Base-by-base conservation (phyloP, 2,329 filamentous ascomycete genomes). In the Rachicladosporium sp. region DNA sequence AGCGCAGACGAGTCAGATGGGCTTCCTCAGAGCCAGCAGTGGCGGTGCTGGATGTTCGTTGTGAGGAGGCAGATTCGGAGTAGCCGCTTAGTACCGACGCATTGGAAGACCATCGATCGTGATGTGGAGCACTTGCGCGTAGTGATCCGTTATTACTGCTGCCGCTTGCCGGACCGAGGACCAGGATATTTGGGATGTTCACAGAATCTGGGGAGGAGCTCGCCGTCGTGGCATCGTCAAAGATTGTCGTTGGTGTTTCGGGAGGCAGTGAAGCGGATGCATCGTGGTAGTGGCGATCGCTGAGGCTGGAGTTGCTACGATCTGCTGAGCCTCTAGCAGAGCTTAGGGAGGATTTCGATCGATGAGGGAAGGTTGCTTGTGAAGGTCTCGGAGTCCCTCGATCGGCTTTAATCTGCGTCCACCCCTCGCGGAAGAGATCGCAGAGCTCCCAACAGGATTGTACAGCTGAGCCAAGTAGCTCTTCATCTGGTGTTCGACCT, bases 391-490 rank as follows among this genome's bases (percentile, higher is more conserved):
- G 88, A 1, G 87, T 93, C 33, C 82, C 82, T 40, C 87, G 72
- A 45, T 94, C 87, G 4, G 88, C 86, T 38, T 86, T 76, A 35
- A 91, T 77, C 51, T 91, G 83, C 3, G 84, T 86, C 86, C 88
- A 94, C 11, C 86, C 86, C 63, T 91, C 83, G 35, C 86, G 75
- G 67, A 95, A 94, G 39, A 95, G 77, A 62, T 95, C 86, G 57
- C 86, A 93, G 4, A 95, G 72, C 49, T 94, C 87, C 86, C 86
- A 95, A 58, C 88, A 95, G 10, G 88, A 85, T 55, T 94, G 87
- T 0, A 94, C 82, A 1, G 88, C 86, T 1, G 85, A 91, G 4
- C 82, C 80, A 1, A 95, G 70, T 0, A 94, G 69, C 53, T 94
- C 88, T 54, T 89, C 85, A 47, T 93, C 85, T 1, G 82, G 70